Evolutionary conservation across 148 eudicot genomes (phyloP).

Genomic region (Fallopia convolvulus): DNA sequence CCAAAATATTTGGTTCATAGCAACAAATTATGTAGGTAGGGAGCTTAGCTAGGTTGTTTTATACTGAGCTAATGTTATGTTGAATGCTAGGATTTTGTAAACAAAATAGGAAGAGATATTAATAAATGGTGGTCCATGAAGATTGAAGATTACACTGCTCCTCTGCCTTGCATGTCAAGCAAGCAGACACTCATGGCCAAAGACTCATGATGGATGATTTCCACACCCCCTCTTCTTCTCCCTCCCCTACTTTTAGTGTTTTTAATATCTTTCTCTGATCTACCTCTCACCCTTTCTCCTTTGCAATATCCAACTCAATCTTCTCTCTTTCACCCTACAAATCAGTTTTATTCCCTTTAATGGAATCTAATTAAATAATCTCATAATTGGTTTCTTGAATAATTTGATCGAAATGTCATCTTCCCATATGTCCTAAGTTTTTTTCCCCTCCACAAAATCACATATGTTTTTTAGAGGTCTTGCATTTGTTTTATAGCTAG

Average conservation of each 20-base stretch:
- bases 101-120: background rate
- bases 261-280: background rate
- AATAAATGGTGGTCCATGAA: conserved; percentile 18
- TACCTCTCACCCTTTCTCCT: background rate
- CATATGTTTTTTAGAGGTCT: background rate
- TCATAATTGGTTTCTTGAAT: too few species aligned
- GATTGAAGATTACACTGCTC: conserved; percentile 23
- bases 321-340: background rate
- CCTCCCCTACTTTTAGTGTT: background rate
- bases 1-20: too few species aligned
- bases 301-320: background rate
- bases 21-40: too few species aligned
- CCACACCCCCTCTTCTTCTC: conserved; percentile 22
- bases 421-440: background rate
- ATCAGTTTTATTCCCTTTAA: background rate
- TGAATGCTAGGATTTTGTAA: background rate
- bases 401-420: background rate
- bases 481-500: background rate
- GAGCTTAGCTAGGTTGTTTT: too few species aligned
- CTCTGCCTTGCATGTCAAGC: conserved; percentile 94
- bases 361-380: too few species aligned
- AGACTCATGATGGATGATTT: conserved; percentile 53
- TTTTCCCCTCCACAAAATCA: background rate
- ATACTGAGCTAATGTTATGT: too few species aligned
- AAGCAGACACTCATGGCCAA: conserved; percentile 50